Evolutionary conservation across 176 grass and related monocot species (phyloP).

Genomic region (Miscanthus lutarioriparius): DNA sequence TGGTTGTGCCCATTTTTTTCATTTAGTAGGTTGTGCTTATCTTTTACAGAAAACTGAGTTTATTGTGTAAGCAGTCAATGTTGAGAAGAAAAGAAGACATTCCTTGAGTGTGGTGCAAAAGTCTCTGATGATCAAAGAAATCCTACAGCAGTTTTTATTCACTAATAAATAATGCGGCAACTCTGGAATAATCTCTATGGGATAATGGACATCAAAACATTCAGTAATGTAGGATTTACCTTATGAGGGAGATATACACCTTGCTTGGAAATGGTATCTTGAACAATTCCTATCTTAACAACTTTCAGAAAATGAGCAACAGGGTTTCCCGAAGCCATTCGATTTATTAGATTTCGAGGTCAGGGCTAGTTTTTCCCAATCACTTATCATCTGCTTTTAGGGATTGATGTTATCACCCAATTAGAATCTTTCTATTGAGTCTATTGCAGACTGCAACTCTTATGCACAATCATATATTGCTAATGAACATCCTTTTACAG

Average conservation of each 20-base stretch:
- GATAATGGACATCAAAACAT: neutral
- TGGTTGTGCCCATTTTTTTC: neutral
- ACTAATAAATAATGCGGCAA: neutral
- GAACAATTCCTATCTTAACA: neutral
- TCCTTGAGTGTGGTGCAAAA: neutral
- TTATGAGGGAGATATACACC: neutral
- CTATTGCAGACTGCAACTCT: neutral
- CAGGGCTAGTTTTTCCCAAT: neutral
- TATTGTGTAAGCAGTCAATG: constrained; percentile 9
- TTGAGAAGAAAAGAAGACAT: neutral
- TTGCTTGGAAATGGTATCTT: neutral
- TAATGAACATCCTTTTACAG: neutral
- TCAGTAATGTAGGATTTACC: neutral
- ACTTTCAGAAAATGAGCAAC: neutral
- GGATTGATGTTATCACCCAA: neutral
- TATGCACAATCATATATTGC: neutral
- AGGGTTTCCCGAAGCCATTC: neutral
- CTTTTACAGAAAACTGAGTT: neutral
- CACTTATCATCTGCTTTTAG: neutral
- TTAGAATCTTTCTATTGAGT: neutral
- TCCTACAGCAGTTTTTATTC: neutral
- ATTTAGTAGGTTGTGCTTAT: neutral
- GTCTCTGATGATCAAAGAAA: neutral
- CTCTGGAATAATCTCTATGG: too few relatives aligned
- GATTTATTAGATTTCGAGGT: neutral